A percentile compares a stretch with the other conserved stretches of the same genome.
phyloP scores from a whole-genome alignment of 2,329 filamentous ascomycete genomes.

The Dothiorella sarmentorum region DNA sequence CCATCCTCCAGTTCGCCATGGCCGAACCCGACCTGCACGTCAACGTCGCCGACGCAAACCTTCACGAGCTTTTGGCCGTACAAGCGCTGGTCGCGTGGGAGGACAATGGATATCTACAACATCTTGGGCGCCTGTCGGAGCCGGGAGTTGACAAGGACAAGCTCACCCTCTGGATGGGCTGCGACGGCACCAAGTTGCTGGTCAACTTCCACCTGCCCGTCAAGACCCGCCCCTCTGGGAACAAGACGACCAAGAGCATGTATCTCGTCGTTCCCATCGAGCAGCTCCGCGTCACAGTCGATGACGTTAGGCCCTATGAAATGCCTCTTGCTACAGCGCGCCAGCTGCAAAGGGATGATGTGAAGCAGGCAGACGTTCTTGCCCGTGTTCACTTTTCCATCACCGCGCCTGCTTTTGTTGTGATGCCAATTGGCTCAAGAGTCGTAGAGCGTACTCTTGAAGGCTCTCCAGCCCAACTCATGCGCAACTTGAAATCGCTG shows the following conservation, averaged over 20 bases:
- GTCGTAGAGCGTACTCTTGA: no score
- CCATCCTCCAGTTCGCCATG: background rate
- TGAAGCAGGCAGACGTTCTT: no score
- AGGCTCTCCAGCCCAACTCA: no score
- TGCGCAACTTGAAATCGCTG: no score
- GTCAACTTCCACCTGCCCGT: background rate
- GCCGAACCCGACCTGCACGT: background rate
- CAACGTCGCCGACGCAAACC: background rate
- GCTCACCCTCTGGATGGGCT: background rate
- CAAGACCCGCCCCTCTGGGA: background rate
- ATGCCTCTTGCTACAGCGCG: background rate
- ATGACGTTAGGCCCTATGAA: background rate
- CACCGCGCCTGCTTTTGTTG: no score
- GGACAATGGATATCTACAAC: background rate
- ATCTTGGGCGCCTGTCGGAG: background rate
- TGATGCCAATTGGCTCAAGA: no score
- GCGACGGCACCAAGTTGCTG: background rate
- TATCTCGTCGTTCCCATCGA: background rate
- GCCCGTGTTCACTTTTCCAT: no score
- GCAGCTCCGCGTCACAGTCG: background rate
- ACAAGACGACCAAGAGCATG: background rate
- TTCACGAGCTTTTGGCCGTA: background rate
- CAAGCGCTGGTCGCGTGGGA: background rate
- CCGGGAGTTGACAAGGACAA: background rate
- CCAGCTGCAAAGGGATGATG: no score